phyloP scores from a whole-genome alignment of 2,329 filamentous ascomycete genomes.

The Talaromyces albobiverticillius region DNA sequence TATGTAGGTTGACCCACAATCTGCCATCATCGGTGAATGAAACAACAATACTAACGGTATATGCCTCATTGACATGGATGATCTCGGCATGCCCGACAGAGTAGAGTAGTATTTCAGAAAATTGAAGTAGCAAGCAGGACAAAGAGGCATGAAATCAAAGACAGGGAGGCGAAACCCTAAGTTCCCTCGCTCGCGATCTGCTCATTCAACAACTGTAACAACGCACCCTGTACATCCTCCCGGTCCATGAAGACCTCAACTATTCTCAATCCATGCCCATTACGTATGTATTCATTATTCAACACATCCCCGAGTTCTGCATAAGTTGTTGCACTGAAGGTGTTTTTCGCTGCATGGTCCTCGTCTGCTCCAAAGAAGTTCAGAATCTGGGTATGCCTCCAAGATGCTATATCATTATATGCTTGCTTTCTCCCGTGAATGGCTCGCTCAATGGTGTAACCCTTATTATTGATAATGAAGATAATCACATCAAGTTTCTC shows the following conservation, averaged over 20 bases:
- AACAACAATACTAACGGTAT: no score
- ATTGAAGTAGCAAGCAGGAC: no score
- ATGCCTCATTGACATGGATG: no score
- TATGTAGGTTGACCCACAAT: no score
- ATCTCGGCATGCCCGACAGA: no score
- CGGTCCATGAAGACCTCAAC: conserved; percentile 13
- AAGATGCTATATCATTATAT: conserved; percentile 42
- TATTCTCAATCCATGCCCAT: background rate
- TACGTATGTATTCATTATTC: background rate
- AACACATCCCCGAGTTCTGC: conserved; percentile 10
- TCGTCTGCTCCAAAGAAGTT: conserved; percentile 7
- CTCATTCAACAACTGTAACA: background rate
- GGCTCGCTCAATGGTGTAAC: conserved; percentile 48
- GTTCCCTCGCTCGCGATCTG: no score
- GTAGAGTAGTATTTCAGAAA: no score
- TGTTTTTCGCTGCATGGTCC: background rate
- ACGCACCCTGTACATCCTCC: conserved; percentile 2
- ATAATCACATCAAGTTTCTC: conserved; percentile 57
- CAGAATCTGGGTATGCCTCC: conserved; percentile 66
- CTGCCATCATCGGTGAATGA: no score
- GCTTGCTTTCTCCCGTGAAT: conserved; percentile 40
- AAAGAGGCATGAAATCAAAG: no score
- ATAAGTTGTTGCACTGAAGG: conserved; percentile 2
- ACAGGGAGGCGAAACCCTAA: no score
- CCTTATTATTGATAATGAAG: conserved; percentile 49